Conservation (phyloP, 208 protist species). For the Wallacemonas sp. region DNA sequence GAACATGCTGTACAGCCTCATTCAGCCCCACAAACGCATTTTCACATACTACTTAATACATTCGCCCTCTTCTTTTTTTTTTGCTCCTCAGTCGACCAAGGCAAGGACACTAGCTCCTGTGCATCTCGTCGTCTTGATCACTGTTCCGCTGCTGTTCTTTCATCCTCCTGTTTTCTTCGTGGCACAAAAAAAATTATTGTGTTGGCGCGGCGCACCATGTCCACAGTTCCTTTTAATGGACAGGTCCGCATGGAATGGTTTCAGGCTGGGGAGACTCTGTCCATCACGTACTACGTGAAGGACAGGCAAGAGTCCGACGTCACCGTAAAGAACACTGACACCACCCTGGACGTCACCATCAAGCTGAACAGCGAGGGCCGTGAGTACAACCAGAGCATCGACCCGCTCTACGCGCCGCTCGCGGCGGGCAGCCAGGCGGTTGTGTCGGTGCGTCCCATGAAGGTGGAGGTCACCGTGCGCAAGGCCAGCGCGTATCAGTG, state of each 20-base stretch:
- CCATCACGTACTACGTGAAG: slow-evolving; percentile 88
- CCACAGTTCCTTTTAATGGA: slow-evolving; percentile 42
- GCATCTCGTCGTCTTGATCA: not conserved
- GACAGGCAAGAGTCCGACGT: slow-evolving; percentile 58
- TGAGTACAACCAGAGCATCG: slow-evolving; percentile 66
- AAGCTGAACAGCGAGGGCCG: slow-evolving; percentile 52
- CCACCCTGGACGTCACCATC: slow-evolving; percentile 54
- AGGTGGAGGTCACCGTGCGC: slow-evolving; percentile 71
- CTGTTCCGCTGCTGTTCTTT: not conserved
- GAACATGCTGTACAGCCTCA: no score
- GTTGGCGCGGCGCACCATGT: no score
- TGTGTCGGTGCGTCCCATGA: slow-evolving; percentile 76
- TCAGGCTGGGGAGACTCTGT: slow-evolving; percentile 61
- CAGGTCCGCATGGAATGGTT: slow-evolving; percentile 89
- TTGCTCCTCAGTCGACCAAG: not conserved
- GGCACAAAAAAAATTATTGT: slow-evolving; percentile 15
- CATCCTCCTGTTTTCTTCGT: slow-evolving; percentile 12
- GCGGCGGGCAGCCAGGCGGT: slow-evolving; percentile 9
- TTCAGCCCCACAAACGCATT: no score
- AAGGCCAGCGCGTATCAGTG: slow-evolving; percentile 70
- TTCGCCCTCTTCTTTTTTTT: slow-evolving; percentile 9
- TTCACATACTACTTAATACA: not conserved
- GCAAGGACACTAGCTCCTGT: not conserved
- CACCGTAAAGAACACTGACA: slow-evolving; percentile 27
- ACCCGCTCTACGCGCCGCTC: slow-evolving; percentile 65